phyloP scores from a whole-genome alignment of 1,284 basidiomycete species.

The Ceratorhiza oryzae-sativae region DNA sequence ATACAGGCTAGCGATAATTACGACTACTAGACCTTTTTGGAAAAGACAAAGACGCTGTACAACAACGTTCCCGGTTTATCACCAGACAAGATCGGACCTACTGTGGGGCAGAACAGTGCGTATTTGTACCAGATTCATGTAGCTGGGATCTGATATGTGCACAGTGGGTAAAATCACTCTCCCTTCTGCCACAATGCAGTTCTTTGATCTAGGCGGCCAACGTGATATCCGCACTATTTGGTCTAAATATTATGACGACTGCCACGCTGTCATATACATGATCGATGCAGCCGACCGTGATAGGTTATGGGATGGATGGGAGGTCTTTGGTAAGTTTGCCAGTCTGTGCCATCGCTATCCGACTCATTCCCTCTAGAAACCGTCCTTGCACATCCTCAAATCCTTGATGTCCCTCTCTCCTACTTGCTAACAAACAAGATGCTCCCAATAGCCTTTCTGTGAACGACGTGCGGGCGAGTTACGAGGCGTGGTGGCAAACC shows the following conservation, averaged over 20 bases:
- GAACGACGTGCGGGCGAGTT: constrained; percentile 87
- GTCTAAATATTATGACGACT: constrained; percentile 92
- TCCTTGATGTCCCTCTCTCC: constrained; percentile 86
- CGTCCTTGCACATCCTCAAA: constrained; percentile 83
- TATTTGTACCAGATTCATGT: constrained; percentile 24
- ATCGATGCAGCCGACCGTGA: constrained; percentile 89
- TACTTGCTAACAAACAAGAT: constrained; percentile 95
- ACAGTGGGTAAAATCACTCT: constrained; percentile 89
- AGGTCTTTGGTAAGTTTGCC: constrained; percentile 82
- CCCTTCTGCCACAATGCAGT: constrained; percentile 89
- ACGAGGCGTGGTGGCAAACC: constrained; percentile 82
- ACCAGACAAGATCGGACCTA: constrained; percentile 90
- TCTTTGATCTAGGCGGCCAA: constrained; percentile 95
- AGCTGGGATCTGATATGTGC: background rate
- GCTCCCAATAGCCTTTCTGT: constrained; percentile 78
- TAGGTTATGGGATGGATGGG: constrained; percentile 88
- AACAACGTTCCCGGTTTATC: constrained; percentile 83
- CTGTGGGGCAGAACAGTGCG: constrained; percentile 93
- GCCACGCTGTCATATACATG: constrained; percentile 91
- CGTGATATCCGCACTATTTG: constrained; percentile 90
- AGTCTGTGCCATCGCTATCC: background rate
- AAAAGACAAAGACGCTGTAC: constrained; percentile 91
- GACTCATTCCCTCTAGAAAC: constrained; percentile 56
- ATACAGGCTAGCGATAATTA: constrained; percentile 26
- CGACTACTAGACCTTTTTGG: constrained; percentile 74